Evolutionary conservation across 2,329 filamentous ascomycete genomes (phyloP).

Genomic region (Colletotrichum siamense): DNA sequence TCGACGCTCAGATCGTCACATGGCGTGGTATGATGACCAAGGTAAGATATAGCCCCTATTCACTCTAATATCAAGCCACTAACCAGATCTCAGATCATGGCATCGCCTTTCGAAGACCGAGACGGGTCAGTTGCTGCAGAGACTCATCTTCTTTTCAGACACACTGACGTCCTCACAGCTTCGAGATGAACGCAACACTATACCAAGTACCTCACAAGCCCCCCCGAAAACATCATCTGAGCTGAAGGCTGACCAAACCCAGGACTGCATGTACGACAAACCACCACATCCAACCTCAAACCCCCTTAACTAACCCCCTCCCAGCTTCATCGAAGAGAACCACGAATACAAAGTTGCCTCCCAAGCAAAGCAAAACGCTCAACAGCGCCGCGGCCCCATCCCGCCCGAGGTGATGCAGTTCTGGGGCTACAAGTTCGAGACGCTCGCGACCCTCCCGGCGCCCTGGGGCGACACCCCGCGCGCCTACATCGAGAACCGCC

Average conservation of each 20-base stretch:
- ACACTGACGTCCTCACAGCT: conserved; percentile 54
- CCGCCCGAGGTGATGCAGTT: conserved; percentile 87
- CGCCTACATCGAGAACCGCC: conserved; percentile 79
- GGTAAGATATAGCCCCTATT: conserved; percentile 48
- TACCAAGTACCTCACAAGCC: conserved; percentile 71
- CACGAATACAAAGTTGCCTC: conserved; percentile 73
- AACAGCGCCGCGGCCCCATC: conserved; percentile 44
- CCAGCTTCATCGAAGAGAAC: conserved; percentile 94
- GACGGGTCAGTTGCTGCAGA: conserved; percentile 66
- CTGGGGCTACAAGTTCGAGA: conserved; percentile 99
- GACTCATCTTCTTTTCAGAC: neutral
- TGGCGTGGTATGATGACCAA: conserved; percentile 99
- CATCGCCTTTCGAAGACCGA: conserved; percentile 79
- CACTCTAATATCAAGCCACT: neutral
- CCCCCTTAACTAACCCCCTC: neutral
- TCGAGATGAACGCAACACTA: conserved; percentile 94
- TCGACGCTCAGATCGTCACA: conserved; percentile 82
- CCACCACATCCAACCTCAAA: neutral
- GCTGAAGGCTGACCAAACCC: conserved; percentile 24
- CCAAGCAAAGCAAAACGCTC: conserved; percentile 62
- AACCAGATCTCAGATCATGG: conserved; percentile 71
- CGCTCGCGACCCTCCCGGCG: conserved; percentile 75
- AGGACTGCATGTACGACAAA: conserved; percentile 59
- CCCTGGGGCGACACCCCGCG: conserved; percentile 77
- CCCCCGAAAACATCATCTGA: conserved; percentile 9